Conservation (phyloP, 2,329 filamentous ascomycete species). For the Penicillium sp. region DNA sequence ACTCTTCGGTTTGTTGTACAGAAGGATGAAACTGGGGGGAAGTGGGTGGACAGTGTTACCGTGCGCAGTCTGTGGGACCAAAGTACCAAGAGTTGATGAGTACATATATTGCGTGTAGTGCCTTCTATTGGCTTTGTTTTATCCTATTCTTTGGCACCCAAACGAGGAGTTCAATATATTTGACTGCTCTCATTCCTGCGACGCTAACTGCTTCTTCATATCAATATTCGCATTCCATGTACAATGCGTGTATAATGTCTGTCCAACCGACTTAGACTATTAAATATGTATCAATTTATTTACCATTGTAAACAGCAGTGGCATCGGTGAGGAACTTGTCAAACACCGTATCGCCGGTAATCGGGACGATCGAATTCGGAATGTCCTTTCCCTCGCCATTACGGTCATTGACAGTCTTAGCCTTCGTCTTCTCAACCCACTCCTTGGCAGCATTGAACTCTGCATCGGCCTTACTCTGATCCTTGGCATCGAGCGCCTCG, state of each 20-base stretch:
- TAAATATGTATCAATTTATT: not conserved
- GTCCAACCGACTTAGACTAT: not conserved
- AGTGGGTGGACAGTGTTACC: conserved; percentile 49
- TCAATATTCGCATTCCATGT: not conserved
- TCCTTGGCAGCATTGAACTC: conserved; percentile 15
- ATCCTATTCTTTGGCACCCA: not conserved
- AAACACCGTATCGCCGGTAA: not conserved
- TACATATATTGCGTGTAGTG: not conserved
- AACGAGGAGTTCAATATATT: not conserved
- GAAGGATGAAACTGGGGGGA: conserved; percentile 43
- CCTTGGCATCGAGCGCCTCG: not conserved
- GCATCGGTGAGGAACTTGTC: not conserved
- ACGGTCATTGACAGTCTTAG: conserved; percentile 18
- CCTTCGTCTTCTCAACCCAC: conserved; percentile 20
- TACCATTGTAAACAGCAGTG: not conserved
- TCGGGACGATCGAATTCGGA: not conserved
- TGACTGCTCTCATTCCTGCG: not conserved
- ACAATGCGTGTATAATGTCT: not conserved
- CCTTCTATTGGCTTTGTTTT: not conserved
- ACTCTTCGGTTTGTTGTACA: conserved; percentile 48
- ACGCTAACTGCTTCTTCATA: not conserved
- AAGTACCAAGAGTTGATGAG: conserved; percentile 11
- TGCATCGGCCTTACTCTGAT: conserved; percentile 10
- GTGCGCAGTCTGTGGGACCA: conserved; percentile 55
- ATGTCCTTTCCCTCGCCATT: not conserved